Evolutionary conservation across 225 moss, liverwort and hornwort genomes (phyloP), one percentile per base, ranked within the genome.

Genomic region (Lunularia cruciata): DNA sequence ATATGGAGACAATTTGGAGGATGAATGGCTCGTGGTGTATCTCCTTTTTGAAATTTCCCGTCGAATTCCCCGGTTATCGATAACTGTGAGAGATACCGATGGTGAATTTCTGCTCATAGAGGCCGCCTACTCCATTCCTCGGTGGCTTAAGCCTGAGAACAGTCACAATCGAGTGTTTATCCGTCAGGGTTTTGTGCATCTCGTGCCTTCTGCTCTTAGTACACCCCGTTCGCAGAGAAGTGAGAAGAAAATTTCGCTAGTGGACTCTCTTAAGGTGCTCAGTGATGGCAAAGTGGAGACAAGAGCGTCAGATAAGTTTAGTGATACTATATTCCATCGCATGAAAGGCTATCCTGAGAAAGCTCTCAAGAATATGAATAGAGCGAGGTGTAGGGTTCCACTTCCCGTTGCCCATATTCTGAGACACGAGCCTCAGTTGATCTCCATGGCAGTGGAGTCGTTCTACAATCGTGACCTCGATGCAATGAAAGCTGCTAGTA

Each of bases 61-160:
- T 2, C 82, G 63, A 65, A 0, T 89, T 63, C 36, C 75, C 5
- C 71, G 59, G 4, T 43, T 88, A 43, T 90, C 89, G 6, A 80
- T 89, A 36, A 84, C 86, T 13, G 85, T 93, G 63, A 79, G 90
- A 63, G 92, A 98, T 51, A 73, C 84, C 13, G 96, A 91, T 67
- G 96, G 92, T 42, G 92, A 98, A 73, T 98, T 98, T 76, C 66
- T 98, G 59, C 73, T 98, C 40, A 89, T 98, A 37, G 98, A 98
- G 66, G 74, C 93, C 38, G 90, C 91, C 4, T 93, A 85, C 27
- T 83, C 64, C 63, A 89, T 93, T 65, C 98, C 98, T 32, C 80
- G 81, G 18, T 90, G 93, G 93, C 66, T 93, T 38, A 83, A 86
- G 51, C 87, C 89, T 34, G 98, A 93, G 56, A 93, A 88, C 60